Conservation (phyloP, 1,284 basidiomycete genomes). For the Pascua sp. region DNA sequence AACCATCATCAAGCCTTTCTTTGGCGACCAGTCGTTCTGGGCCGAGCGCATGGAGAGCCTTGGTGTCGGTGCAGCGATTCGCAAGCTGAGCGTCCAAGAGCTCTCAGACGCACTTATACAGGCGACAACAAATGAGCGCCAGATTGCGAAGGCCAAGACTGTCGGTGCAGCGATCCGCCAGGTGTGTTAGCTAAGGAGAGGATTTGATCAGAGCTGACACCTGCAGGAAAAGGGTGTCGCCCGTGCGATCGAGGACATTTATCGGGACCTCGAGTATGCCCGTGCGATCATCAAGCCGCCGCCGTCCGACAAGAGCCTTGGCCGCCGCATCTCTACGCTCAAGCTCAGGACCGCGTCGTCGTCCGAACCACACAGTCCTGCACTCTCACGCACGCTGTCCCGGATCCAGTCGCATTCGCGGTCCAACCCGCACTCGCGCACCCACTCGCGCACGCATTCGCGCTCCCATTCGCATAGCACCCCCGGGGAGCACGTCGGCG, state of each 20-base stretch:
- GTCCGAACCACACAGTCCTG: not conserved
- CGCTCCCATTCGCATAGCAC: not conserved
- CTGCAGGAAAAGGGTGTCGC: conserved; percentile 79
- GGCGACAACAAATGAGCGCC: conserved; percentile 82
- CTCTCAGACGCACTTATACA: conserved; percentile 70
- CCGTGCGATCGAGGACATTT: conserved; percentile 84
- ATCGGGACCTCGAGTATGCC: conserved; percentile 86
- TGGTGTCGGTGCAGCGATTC: conserved; percentile 79
- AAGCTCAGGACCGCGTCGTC: not conserved
- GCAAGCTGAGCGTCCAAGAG: conserved; percentile 73
- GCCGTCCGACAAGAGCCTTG: not conserved
- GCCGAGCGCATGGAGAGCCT: conserved; percentile 89
- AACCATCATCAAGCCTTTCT: conserved; percentile 95
- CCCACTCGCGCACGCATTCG: not conserved
- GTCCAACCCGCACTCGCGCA: not conserved
- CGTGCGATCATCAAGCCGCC: conserved; percentile 68
- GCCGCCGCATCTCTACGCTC: too few relatives aligned
- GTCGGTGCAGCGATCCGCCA: conserved; percentile 79
- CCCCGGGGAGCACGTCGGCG: not conserved
- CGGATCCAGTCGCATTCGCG: not conserved
- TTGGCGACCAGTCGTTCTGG: conserved; percentile 98
- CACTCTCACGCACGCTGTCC: not conserved
- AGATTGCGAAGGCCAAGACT: conserved; percentile 75
- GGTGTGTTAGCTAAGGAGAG: conserved; percentile 53
- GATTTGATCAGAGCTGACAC: not conserved